Percentiles rank a stretch among this genome's conserved stretches.
Conservation (phyloP, 768 basidiomycete genomes). For the Leccinum olivaceopallidum region DNA sequence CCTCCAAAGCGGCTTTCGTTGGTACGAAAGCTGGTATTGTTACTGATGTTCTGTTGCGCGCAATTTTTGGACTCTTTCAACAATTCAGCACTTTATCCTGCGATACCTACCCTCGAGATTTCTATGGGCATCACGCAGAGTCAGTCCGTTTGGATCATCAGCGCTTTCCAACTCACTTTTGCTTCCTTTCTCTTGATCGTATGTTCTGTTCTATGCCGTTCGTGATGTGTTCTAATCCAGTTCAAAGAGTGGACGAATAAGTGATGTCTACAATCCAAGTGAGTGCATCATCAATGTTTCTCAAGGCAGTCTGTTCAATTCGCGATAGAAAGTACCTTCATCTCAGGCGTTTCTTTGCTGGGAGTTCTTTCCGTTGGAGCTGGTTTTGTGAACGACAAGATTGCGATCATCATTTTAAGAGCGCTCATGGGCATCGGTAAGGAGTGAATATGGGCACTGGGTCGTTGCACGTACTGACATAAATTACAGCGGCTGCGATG, state of each 20-base stretch:
- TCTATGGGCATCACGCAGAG: conserved; percentile 25
- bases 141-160: conserved; percentile 42
- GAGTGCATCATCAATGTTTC: conserved; percentile 17
- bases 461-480: conserved; percentile 5
- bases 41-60: conserved; percentile 41
- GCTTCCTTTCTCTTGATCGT: conserved; percentile 38
- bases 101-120: conserved; percentile 38
- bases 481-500: conserved; percentile 42
- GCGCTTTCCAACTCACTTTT: conserved; percentile 49
- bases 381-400: conserved; percentile 48
- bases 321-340: conserved; percentile 42
- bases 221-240: conserved; percentile 5
- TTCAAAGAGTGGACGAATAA: conserved; percentile 25
- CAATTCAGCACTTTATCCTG: conserved; percentile 40
- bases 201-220: neutral
- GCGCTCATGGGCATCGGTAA: conserved; percentile 49
- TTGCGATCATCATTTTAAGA: conserved; percentile 50
- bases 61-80: conserved; percentile 48
- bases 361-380: conserved; percentile 45
- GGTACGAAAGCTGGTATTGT: conserved; percentile 30
- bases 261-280: conserved; percentile 34
- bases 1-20: conserved; percentile 18
- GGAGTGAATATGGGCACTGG: neutral
- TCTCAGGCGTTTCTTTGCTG: conserved; percentile 40
- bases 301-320: conserved; percentile 26